Evolutionary conservation across 2,329 filamentous ascomycete genomes (phyloP), one percentile per base, ranked within the genome.

Genomic region (Trichoderma aggressivum): DNA sequence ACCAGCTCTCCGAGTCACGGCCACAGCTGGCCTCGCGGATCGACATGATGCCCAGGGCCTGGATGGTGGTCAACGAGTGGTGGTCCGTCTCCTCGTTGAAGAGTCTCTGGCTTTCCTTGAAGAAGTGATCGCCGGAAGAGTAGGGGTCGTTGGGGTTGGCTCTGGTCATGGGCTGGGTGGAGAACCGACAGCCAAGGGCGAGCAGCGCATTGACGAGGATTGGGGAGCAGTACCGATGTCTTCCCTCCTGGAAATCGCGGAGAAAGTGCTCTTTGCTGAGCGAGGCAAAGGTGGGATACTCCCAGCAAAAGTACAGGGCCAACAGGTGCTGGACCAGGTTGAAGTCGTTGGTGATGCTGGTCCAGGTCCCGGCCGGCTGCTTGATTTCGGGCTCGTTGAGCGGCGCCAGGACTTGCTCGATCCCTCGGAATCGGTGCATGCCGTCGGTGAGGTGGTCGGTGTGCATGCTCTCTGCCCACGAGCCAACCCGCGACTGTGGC

Each of bases 11-110:
- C 34, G 90, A 92, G 75, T 93, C 90, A 39, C 91, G 85, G 0
- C 91, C 91, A 73, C 89, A 90, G 76, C 91, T 93, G 3, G 90
- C 90, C 80, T 94, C 91, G 55, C 91, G 84, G 73, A 93, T 89
- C 7, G 90, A 90, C 90, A 94, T 92, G 75, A 94, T 87, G 7
- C 91, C 91, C 21, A 94, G 82, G 1, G 92, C 91, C 81, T 94
- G 92, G 58, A 92, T 90, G 5, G 90, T 93, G 3, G 91, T 92
- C 34, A 94, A 80, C 7, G 80, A 86, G 73, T 92, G 87, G 66
- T 88, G 87, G 72, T 92, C 82, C 2, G 82, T 78, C 73, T 89
- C 86, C 69, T 87, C 82, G 70, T 86, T 82, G 34, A 92, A 84
- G 0, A 93, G 82, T 11, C 89, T 84, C 72, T 87, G 85, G 8